Percentiles rank a stretch among this genome's conserved stretches.
phyloP scores from a whole-genome alignment of 805 yeast genomes.

The Candida yuanshanica region DNA sequence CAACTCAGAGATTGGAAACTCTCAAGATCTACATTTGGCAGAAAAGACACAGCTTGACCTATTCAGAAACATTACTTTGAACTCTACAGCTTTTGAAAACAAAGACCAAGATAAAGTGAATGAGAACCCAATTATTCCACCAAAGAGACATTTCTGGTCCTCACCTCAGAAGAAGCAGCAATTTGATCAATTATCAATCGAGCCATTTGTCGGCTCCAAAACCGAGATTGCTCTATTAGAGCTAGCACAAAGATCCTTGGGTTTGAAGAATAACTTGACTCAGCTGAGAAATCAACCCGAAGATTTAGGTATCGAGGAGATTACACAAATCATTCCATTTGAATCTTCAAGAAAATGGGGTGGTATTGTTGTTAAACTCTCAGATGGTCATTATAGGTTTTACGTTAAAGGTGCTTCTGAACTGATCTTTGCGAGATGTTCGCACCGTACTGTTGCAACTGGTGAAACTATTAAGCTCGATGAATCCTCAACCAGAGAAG shows the following conservation, averaged over 20 bases:
- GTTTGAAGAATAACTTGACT: slow-evolving; percentile 42
- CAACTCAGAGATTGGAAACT: slow-evolving; percentile 9
- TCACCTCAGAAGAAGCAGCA: slow-evolving; percentile 7
- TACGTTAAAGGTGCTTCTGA: slow-evolving; percentile 95
- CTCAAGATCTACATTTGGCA: slow-evolving; percentile 13
- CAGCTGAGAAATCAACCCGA: slow-evolving; percentile 33
- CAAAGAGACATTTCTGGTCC: slow-evolving; percentile 16
- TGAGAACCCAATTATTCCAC: slow-evolving; percentile 25
- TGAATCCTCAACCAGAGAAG: slow-evolving; percentile 20
- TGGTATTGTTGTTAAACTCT: slow-evolving; percentile 58
- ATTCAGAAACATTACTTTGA: slow-evolving; percentile 59
- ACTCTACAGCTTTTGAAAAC: slow-evolving; percentile 89
- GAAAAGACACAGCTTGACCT: slow-evolving; percentile 20
- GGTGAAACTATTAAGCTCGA: slow-evolving; percentile 26
- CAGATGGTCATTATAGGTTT: slow-evolving; percentile 44
- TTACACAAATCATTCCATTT: slow-evolving; percentile 79
- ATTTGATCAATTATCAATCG: slow-evolving; percentile 24
- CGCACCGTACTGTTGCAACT: slow-evolving; percentile 30
- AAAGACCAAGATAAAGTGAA: slow-evolving; percentile 20
- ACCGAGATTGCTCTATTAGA: slow-evolving; percentile 87
- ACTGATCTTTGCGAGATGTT: slow-evolving; percentile 61
- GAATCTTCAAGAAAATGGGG: slow-evolving; percentile 94
- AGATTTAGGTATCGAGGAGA: slow-evolving; percentile 28
- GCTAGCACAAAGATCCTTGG: slow-evolving; percentile 55
- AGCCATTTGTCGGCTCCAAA: slow-evolving; percentile 82